phyloP scores from a whole-genome alignment of 2,329 filamentous ascomycete genomes.

The Fusarium zealandicum region DNA sequence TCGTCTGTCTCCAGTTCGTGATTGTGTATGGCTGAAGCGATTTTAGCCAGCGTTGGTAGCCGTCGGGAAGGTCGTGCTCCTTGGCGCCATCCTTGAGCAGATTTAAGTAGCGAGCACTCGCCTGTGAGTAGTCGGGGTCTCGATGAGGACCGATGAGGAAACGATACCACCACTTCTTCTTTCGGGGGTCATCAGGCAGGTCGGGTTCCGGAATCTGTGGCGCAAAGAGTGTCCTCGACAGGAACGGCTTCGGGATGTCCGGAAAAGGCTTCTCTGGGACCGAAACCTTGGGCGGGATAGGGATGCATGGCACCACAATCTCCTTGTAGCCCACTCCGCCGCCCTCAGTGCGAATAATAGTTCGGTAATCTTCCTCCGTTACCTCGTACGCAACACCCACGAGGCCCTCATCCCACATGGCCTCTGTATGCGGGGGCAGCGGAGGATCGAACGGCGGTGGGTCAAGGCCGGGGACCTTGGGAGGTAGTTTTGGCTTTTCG shows the following conservation, averaged over 20 bases:
- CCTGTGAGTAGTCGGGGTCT: conserved; percentile 76
- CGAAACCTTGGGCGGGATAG: conserved; percentile 64
- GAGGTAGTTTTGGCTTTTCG: conserved; percentile 47
- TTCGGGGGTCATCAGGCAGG: conserved; percentile 44
- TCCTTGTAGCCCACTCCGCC: conserved; percentile 87
- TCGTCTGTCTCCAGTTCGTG: conserved; percentile 70
- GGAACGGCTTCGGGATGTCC: conserved; percentile 68
- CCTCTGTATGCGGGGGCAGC: conserved; percentile 32
- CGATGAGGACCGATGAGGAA: conserved; percentile 58
- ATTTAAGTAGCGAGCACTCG: conserved; percentile 83
- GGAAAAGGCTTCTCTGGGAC: conserved; percentile 69
- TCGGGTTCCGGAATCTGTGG: conserved; percentile 57
- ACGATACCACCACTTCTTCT: conserved; percentile 54
- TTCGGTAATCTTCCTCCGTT: conserved; percentile 79
- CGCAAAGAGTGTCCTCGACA: conserved; percentile 84
- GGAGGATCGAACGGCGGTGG: conserved; percentile 37
- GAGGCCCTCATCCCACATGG: conserved; percentile 77
- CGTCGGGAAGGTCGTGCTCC: conserved; percentile 79
- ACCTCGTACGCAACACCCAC: conserved; percentile 97
- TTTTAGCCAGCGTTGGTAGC: conserved; percentile 78
- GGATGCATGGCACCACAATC: conserved; percentile 78
- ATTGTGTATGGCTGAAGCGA: conserved; percentile 73
- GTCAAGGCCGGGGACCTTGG: conserved; percentile 40
- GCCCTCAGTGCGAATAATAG: conserved; percentile 90
- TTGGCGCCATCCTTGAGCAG: conserved; percentile 79